Percentiles rank a stretch among this genome's conserved stretches.
These are phyloP conservation scores for Jatropha multifida DNA, from an alignment of 441 rosid species.

Conservation along the genomic window DNA sequence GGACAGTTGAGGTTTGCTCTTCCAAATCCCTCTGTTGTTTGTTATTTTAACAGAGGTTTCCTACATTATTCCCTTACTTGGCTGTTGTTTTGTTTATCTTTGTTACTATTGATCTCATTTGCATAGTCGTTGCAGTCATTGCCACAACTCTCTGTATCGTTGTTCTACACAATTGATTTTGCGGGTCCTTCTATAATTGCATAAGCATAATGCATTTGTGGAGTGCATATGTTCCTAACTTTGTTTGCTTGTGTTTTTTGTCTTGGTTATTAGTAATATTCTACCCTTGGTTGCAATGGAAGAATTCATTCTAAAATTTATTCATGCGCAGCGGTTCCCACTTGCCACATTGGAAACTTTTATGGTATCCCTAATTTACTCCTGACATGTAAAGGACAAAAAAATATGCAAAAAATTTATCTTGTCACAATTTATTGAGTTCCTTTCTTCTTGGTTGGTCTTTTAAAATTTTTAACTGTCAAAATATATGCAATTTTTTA, in stretches of 20 bases:
- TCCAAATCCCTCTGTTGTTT: conserved; percentile 16
- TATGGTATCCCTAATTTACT: not conserved
- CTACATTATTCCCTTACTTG: not conserved
- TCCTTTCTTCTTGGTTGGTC: not conserved
- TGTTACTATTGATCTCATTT: not conserved
- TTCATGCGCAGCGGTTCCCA: not conserved
- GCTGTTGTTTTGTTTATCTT: not conserved
- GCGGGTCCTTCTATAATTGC: not conserved
- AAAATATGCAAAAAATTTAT: not conserved
- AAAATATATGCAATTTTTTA: not conserved
- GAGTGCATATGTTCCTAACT: not conserved
- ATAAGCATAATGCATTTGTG: not conserved
- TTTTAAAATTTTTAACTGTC: not conserved
- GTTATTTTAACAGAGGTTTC: conserved; percentile 2
- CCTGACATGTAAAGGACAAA: not conserved
- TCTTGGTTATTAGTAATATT: not conserved
- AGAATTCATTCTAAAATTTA: not conserved
- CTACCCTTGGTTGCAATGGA: conserved; percentile 1
- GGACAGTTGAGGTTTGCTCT: conserved; percentile 88
- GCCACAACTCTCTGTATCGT: not conserved
- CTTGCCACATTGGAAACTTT: not conserved
- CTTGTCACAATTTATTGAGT: not conserved
- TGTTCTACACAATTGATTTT: not conserved
- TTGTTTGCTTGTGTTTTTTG: not conserved
- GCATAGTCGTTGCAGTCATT: not conserved